Evolutionary conservation across 1,139 yeast species (phyloP).

Genomic region (Protomyces macrosporus): DNA sequence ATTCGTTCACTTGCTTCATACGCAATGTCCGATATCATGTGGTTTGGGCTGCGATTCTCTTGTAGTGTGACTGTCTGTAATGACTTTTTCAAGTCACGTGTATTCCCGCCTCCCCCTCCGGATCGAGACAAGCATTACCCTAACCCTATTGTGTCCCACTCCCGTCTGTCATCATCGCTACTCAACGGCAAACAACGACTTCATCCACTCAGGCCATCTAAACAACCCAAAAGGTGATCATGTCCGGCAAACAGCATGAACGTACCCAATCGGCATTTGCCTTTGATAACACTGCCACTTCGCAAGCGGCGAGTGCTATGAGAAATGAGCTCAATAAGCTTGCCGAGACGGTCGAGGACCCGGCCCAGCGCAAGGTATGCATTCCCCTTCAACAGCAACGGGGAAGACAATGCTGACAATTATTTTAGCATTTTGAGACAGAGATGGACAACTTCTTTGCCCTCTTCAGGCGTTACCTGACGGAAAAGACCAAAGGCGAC

Average conservation of each 20-base stretch:
- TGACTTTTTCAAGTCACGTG: too few relatives aligned
- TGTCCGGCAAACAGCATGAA: conserved; percentile 19
- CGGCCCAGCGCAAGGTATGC: conserved; percentile 45
- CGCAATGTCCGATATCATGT: too few relatives aligned
- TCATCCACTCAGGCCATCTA: too few relatives aligned
- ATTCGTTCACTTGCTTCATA: too few relatives aligned
- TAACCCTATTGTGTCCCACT: too few relatives aligned
- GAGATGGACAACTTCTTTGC: conserved; percentile 96
- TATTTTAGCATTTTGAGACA: conserved; percentile 56
- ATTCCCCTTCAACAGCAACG: neutral
- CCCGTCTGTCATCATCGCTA: too few relatives aligned
- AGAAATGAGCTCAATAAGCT: conserved; percentile 87
- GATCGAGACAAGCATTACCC: too few relatives aligned
- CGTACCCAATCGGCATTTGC: conserved; percentile 44
- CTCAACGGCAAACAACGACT: too few relatives aligned
- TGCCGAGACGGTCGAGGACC: conserved; percentile 67
- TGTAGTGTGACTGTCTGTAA: too few relatives aligned
- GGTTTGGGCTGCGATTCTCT: too few relatives aligned
- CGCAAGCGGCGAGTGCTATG: conserved; percentile 97
- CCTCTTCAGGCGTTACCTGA: conserved; percentile 82
- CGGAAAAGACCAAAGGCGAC: conserved; percentile 76
- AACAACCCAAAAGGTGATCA: neutral
- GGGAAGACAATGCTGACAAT: too few relatives aligned
- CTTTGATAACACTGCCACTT: conserved; percentile 90
- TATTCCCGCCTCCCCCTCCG: too few relatives aligned